Evolutionary conservation across 768 basidiomycete genomes (phyloP).

Genomic region (Termitomyces sp.): DNA sequence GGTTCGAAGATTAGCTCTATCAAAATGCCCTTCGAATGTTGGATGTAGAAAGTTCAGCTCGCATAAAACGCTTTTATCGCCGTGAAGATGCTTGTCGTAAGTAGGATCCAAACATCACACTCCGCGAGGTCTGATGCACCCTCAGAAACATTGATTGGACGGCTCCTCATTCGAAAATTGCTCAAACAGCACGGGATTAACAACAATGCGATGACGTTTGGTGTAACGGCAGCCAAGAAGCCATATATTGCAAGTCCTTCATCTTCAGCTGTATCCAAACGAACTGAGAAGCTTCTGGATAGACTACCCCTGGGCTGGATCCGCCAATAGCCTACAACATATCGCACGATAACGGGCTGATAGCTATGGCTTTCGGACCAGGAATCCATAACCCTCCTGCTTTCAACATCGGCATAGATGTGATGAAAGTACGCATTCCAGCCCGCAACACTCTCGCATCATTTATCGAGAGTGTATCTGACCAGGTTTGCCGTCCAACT

Average conservation of each 20-base stretch:
- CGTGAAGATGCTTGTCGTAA: slow-evolving; percentile 76
- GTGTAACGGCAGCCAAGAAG: slow-evolving; percentile 61
- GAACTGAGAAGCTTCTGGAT: not conserved
- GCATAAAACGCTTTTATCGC: slow-evolving; percentile 64
- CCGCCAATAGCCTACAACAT: slow-evolving; percentile 77
- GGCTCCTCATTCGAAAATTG: slow-evolving; percentile 66
- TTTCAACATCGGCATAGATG: slow-evolving; percentile 71
- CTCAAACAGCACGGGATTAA: slow-evolving; percentile 56
- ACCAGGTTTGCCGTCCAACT: slow-evolving; percentile 45
- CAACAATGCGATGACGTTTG: slow-evolving; percentile 46
- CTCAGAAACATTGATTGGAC: slow-evolving; percentile 72
- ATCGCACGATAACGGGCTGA: slow-evolving; percentile 72
- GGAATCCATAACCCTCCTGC: slow-evolving; percentile 43
- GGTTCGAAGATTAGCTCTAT: slow-evolving; percentile 49
- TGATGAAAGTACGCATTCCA: slow-evolving; percentile 75
- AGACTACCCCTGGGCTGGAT: slow-evolving; percentile 42
- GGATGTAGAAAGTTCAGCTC: slow-evolving; percentile 51
- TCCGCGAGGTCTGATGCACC: not conserved
- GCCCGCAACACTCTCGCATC: slow-evolving; percentile 49
- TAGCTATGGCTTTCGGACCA: slow-evolving; percentile 63
- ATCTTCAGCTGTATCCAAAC: not conserved
- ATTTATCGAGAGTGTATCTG: slow-evolving; percentile 61
- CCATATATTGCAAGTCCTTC: slow-evolving; percentile 63
- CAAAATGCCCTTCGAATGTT: slow-evolving; percentile 53
- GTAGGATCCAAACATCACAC: slow-evolving; percentile 13